Conservation (phyloP, 2,329 filamentous ascomycete species). For the Didymella glomerata region DNA sequence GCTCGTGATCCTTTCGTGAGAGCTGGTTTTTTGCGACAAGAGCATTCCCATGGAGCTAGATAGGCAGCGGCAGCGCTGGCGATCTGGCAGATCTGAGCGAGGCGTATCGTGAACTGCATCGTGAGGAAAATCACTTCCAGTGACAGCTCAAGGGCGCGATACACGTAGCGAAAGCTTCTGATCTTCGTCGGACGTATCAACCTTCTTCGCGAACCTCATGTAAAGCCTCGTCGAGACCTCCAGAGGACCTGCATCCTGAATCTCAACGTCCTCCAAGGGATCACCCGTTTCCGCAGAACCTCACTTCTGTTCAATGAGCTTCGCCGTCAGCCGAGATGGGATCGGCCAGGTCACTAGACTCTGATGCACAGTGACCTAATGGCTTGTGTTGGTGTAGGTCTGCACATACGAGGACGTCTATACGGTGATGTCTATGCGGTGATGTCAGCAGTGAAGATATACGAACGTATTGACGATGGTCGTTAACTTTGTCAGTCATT, state of each 20-base stretch:
- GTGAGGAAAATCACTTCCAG: too few relatives aligned
- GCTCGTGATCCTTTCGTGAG: neutral
- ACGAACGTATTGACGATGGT: neutral
- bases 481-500: neutral
- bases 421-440: too few relatives aligned
- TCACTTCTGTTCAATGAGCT: neutral
- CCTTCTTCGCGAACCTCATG: neutral
- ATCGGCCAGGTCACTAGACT: neutral
- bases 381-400: neutral
- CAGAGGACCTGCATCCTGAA: too few relatives aligned
- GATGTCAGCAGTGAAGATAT: neutral
- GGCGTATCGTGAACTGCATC: too few relatives aligned
- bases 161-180: too few relatives aligned
- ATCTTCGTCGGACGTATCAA: too few relatives aligned
- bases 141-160: too few relatives aligned
- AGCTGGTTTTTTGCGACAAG: neutral
- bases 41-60: too few relatives aligned
- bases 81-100: too few relatives aligned
- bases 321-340: neutral
- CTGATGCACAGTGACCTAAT: neutral
- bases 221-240: neutral
- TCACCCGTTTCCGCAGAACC: neutral
- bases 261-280: too few relatives aligned
- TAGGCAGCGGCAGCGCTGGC: neutral
- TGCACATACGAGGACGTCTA: too few relatives aligned